phyloP scores from a whole-genome alignment of 2,329 filamentous ascomycete species.

The Aspergillus sp. region DNA sequence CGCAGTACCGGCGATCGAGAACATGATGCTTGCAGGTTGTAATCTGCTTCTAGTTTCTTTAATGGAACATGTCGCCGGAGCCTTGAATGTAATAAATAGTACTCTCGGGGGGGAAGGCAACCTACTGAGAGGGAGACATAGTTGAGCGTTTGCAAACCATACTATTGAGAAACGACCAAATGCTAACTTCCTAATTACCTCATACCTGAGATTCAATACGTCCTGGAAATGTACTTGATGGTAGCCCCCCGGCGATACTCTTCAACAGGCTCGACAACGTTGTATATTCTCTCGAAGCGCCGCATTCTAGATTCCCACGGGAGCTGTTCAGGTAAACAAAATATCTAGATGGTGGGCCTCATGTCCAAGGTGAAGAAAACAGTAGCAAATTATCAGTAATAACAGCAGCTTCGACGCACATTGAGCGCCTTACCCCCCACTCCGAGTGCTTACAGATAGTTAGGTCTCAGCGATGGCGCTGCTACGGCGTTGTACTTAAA shows the following conservation, averaged over 20 bases:
- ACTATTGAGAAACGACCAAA: constrained; percentile 14
- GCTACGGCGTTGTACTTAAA: too few species aligned
- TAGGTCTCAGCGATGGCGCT: too few species aligned
- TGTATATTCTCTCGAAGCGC: constrained; percentile 4
- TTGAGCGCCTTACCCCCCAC: too few species aligned
- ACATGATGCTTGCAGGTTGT: constrained; percentile 17
- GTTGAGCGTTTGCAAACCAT: constrained; percentile 13
- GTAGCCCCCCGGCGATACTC: constrained; percentile 15
- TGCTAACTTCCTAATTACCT: constrained; percentile 9
- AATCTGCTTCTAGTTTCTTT: constrained; percentile 19
- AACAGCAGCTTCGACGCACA: too few species aligned
- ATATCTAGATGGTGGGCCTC: too few species aligned
- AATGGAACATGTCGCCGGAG: constrained; percentile 12
- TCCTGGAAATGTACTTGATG: constrained; percentile 18
- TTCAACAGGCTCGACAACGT: neutral
- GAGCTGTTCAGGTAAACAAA: too few species aligned
- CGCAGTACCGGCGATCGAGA: constrained; percentile 1
- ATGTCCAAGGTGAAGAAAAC: too few species aligned
- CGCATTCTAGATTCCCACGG: neutral
- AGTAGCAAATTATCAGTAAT: too few species aligned
- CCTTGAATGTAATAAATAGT: constrained; percentile 7
- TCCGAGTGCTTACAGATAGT: too few species aligned
- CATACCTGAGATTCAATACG: constrained; percentile 14
- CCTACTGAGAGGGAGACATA: neutral
- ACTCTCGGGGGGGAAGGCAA: neutral